Evolutionary conservation across 345 rosid species (phyloP), one percentile per base, ranked within the genome.

Genomic region (Hibiscus tridactylites): DNA sequence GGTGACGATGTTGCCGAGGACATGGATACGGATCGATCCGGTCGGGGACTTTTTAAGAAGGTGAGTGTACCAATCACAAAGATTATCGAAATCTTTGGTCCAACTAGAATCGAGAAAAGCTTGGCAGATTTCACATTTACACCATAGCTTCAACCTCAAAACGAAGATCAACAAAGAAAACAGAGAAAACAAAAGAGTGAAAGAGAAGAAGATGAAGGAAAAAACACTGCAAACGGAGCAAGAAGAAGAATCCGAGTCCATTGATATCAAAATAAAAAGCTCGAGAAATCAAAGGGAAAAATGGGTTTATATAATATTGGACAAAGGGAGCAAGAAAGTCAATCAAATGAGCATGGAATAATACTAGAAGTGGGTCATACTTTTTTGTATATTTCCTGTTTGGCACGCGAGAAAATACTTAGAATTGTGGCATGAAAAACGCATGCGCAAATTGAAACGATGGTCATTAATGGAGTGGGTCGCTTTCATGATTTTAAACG

Each of bases 1-100:
- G 4, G 92, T 86, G 79, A 88, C 76, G 31, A 59, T 77, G 50
- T 82, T 84, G 53, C 81, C 78, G 2, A 87, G 95, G 29, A 77
- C 82, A 49, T 85, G 88, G 37, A 85, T 52, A 71, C 81, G 84
- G 53, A 85, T 74, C 3, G 85, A 83, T 24, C 81, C 77, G 24
- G 87, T 80, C 0, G 76, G 73, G 0, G 89, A 86, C 24, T 73
- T 81, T 3, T 65, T 54, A 19, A 85, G 85, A 59, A 85, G 83
- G 68, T 83, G 83, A 47, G 82, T 56, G 42, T 77, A 83, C 83
- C 85, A 85, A 65, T 85, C 88, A 24, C 78, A 77, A n/a, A 85
- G 82, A 71, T 83, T 83, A 24, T 17, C 53, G 74, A 83, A 83
- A 3, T 83, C 81, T 24, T 79, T 68, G 46, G 79, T 49, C 88